Base-by-base conservation (phyloP, 2,329 filamentous ascomycete species). In the Lojkania enalia region DNA sequence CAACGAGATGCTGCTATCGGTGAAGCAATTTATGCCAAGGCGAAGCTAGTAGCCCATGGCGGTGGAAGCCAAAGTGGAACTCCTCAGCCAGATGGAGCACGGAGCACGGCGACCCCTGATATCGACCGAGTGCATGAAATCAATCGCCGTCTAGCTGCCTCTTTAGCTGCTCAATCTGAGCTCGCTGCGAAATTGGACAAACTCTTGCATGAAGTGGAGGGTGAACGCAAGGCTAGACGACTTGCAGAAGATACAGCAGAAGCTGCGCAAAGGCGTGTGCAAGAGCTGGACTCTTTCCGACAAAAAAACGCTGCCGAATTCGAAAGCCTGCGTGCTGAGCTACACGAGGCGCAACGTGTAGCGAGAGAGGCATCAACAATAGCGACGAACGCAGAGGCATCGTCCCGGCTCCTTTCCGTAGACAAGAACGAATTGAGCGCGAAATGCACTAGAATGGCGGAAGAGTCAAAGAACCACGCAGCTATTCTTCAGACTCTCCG, bases 11-110 rank as follows among this genome's bases (percentile, higher is more conserved):
- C 87, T 30, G 94, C 94, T n/a, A 85, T 99, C 42, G 88, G 86
- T 58, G 95, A 99, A 72, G 94, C 94, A 1, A 87, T 94, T 0
- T 97, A 97, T 70, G 89, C 91, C 23, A 96, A 95, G 65, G 90
- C 95, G 2, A 96, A 90, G 65, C 76, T 96, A 39, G 91, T 91
- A 20, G 91, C 90, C 5, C 86, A 90, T 52, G 84, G 81, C 27
- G 78, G 78, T 19, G 78, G 77, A n/a, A 90, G 86, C 57, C 79
- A 83, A 39, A 76, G 76, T 31, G 75, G 77, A n/a, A 80, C 77
- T 5, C 77, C 78, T 5, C 75, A 77, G 45, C 74, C 73, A 2
- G 77, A 80, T 48, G 65, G 66, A n/a, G 77, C 60, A 79, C 82
- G 30, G 73, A 86, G 44, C 77, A 66, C 82, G 2, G 83, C 84